A percentile compares a stretch with the other conserved stretches of the same genome.
These are phyloP conservation scores for Monosporozyma yasuniensis DNA, from an alignment of 805 yeast species.

Conservation along the genomic window DNA sequence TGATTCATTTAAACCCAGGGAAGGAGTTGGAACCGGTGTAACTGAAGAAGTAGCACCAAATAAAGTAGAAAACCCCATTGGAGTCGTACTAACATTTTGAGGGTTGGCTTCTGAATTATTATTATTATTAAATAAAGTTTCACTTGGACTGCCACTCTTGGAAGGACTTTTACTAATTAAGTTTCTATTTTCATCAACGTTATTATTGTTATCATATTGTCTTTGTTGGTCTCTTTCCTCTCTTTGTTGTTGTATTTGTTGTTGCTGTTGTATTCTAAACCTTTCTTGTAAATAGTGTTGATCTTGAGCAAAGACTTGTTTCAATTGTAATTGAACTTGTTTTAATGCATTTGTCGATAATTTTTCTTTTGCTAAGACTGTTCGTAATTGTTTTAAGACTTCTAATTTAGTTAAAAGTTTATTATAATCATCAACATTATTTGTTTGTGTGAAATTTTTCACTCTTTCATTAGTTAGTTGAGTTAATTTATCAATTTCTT, in stretches of 20 bases:
- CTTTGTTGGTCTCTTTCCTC: slow-evolving; percentile 1
- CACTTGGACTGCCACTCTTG: slow-evolving; percentile 3
- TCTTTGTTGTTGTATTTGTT: slow-evolving; percentile 11
- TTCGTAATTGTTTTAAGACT: slow-evolving; percentile 31
- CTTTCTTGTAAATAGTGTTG: slow-evolving; percentile 25
- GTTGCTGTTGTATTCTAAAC: slow-evolving; percentile 22
- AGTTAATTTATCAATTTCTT: slow-evolving; percentile 31
- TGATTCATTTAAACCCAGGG: not conserved
- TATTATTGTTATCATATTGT: not conserved
- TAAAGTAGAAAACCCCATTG: slow-evolving; percentile 11
- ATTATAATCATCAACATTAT: slow-evolving; percentile 14
- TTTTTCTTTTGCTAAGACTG: slow-evolving; percentile 29
- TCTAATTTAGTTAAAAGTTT: slow-evolving; percentile 27
- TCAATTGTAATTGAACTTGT: slow-evolving; percentile 34
- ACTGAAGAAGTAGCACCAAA: slow-evolving; percentile 13
- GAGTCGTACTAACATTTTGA: not conserved
- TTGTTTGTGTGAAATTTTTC: slow-evolving; percentile 18
- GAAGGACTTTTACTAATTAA: not conserved
- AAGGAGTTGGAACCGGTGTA: not conserved
- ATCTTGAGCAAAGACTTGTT: slow-evolving; percentile 33
- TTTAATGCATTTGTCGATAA: slow-evolving; percentile 26
- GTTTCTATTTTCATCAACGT: not conserved
- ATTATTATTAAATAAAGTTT: slow-evolving; percentile 2
- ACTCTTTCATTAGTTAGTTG: slow-evolving; percentile 29
- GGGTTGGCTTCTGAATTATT: not conserved